Base-by-base conservation (phyloP, 306 rosid genomes). In the Gastrolobium bilobum region DNA sequence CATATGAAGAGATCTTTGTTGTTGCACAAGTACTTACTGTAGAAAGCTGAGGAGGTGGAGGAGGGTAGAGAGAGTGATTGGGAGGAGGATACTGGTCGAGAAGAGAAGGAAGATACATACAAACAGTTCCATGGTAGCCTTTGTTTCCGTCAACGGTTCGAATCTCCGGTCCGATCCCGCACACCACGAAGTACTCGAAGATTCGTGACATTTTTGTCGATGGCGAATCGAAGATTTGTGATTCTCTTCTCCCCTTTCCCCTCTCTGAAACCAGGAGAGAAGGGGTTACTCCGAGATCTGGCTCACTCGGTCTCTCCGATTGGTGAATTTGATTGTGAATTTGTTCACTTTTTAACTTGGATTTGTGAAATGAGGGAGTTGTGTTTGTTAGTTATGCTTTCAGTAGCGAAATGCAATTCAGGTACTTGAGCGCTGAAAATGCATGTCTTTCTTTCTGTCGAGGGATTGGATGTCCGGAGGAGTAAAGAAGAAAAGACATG, bases 11-110 rank as follows among this genome's bases (percentile, higher is more conserved):
- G 63, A 58, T 68, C 35, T 14, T 9, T 1, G 75, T 11, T n/a
- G 68, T 53, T 51, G 53, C 2, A 48, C 65, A 38, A 77, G 51
- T 29, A 82, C 90, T 91, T 86, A 93, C 98, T 13, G 91, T 91
- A 51, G 98, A 65, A 79, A 96, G 99, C 87, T 96, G 98, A 78
- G 99, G 99, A 4, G 99, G 99, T 6, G 98, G 98, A 79, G 98
- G 94, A 85, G 98, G 94, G 52, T 83, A 93, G 82, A 85, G 94
- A 79, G 99, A 3, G 83, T 93, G 91, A 66, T 88, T 88, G 26
- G 87, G 79, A 14, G 96, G 91, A 81, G 99, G 98, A 67, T 77
- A 89, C 81, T 91, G 92, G 35, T 96, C 99, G 29, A 96, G 94
- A 57, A 96, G 90, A 73, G 93, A 96, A 68, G 97, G 84, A 53